phyloP scores from a whole-genome alignment of 768 basidiomycete genomes.

The Polyporus arcularius region DNA sequence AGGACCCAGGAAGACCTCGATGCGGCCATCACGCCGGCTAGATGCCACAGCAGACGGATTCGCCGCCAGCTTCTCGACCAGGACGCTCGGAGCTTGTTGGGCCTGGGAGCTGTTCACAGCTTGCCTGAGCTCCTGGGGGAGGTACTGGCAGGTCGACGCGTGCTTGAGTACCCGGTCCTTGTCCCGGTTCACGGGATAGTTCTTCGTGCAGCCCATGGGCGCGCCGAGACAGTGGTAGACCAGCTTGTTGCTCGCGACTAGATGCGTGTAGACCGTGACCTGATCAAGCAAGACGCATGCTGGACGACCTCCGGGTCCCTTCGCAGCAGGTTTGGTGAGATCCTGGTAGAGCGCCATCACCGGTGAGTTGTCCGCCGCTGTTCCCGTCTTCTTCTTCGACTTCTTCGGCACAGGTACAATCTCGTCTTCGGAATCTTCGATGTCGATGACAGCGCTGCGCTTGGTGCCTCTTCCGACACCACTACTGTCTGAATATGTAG shows the following conservation, averaged over 20 bases:
- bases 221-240: background rate
- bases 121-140: no score
- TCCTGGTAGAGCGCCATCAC: background rate
- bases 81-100: no score
- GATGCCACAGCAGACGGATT: no score
- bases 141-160: no score
- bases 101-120: no score
- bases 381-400: background rate
- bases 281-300: background rate
- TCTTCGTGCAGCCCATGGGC: background rate
- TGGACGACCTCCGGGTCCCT: background rate
- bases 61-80: no score
- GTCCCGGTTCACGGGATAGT: background rate
- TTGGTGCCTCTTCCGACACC: no score
- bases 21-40: no score
- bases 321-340: background rate
- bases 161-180: no score
- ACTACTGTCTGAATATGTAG: no score
- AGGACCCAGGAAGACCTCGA: no score
- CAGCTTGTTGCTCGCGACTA: background rate
- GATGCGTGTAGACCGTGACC: background rate
- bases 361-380: background rate
- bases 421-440: background rate
- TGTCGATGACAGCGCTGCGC: no score
- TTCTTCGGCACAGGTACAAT: background rate